A percentile compares a stretch with the other conserved stretches of the same genome.
Evolutionary conservation across 208 protist species (phyloP).

Genomic region (Trypanosoma rangeli): DNA sequence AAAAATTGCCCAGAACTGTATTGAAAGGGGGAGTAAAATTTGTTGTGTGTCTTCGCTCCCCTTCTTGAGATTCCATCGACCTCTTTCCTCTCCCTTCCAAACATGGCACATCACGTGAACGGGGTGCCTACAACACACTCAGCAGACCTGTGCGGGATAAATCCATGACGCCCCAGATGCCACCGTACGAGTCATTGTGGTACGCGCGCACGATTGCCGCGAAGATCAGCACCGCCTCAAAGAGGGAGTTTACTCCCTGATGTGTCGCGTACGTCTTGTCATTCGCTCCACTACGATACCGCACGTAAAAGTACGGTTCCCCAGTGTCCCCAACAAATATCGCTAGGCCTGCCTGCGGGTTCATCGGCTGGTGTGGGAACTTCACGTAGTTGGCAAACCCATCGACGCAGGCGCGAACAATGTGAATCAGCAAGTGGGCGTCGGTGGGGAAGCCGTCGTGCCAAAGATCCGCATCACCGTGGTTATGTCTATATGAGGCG

Average conservation of each 20-base stretch:
- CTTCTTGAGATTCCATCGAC: background rate
- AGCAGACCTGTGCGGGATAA: conserved; percentile 36
- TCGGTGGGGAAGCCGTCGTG: conserved; percentile 60
- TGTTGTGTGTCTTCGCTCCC: background rate
- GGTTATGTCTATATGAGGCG: conserved; percentile 45
- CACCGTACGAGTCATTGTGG: conserved; percentile 60
- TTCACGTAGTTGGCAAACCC: conserved; percentile 62
- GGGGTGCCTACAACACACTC: conserved; percentile 26
- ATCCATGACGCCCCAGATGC: conserved; percentile 59
- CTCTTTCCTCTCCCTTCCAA: background rate
- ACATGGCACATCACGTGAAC: background rate
- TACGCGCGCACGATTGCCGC: conserved; percentile 53
- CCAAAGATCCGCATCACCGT: conserved; percentile 54
- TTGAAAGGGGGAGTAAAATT: background rate
- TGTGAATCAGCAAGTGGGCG: conserved; percentile 77
- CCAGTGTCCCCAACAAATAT: conserved; percentile 75
- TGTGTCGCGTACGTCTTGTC: conserved; percentile 45
- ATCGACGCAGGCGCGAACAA: conserved; percentile 58
- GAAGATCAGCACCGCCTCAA: conserved; percentile 73
- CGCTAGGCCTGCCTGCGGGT: conserved; percentile 39
- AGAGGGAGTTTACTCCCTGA: conserved; percentile 58
- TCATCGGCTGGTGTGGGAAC: conserved; percentile 54
- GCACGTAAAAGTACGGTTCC: conserved; percentile 85
- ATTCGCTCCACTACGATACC: conserved; percentile 34
- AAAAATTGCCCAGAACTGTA: background rate